Base-by-base conservation (phyloP, 2,329 filamentous ascomycete species). In the Pseudogymnoascus sp. region DNA sequence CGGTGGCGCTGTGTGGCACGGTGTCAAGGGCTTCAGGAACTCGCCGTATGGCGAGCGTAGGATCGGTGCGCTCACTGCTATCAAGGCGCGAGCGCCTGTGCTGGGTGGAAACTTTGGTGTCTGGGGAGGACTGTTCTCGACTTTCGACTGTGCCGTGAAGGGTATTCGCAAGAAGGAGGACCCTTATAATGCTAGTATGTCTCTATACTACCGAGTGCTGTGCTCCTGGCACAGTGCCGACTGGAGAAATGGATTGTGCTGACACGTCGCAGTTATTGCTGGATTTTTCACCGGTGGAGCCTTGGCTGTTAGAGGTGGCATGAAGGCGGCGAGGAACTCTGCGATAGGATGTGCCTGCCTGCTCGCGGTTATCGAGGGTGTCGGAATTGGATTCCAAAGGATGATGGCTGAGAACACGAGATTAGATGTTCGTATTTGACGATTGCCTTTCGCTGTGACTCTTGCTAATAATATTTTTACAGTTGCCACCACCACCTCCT, bases 71-170 rank as follows among this genome's bases (percentile, higher is more conserved):
- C 83, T 99, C 77, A 97, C 93, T 70, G 94, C 94, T 63, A 91
- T 99, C 77, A 99, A 99, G 82, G 92, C 94, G 73, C 89, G 94
- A 73, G 94, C 94, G 41, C 94, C 94, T 2, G 93, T 97, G 35
- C 83, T 97, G 57, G 94, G 94, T 71, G 94, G 94, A 71, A 99
- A 99, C 81, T 99, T 97, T 70, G 93, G 93, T 70, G 91, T 96
- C 62, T 97, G 94, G 93, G 93, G 94, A 73, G 94, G 94, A 67
- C 80, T 97, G 62, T 97, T 97, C 81, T 91, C 87, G 69, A 95
- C 91, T 64, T 97, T 93, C 72, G 94, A 99, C 78, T 99, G 94
- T 79, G 89, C 92, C 20, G 89, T 97, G 64, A 99, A 97, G 82
- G 93, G 93, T 62, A 79, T 93, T 61, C 81, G 91, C 66, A 90